phyloP scores from a whole-genome alignment of 2,329 filamentous ascomycete species.

The Sclerotinia spermophila region DNA sequence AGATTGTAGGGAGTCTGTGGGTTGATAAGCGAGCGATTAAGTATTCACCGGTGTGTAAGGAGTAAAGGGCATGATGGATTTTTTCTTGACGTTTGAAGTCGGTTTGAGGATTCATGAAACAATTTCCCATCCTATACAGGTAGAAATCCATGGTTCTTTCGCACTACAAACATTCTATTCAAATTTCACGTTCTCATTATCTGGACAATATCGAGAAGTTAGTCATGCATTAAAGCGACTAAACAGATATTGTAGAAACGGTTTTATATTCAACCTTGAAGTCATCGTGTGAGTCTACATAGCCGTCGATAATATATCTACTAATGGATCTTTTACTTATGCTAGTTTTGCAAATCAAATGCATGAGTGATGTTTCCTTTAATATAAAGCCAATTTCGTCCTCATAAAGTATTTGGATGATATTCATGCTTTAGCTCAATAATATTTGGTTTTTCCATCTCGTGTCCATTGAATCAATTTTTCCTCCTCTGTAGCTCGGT shows the following conservation, averaged over 20 bases:
- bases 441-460: neutral
- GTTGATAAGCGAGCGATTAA: neutral
- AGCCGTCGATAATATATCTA: neutral
- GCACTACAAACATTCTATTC: neutral
- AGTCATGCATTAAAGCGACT: no score
- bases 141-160: accelerated
- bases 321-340: no score
- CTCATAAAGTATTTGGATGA: no score
- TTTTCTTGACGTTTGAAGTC: neutral
- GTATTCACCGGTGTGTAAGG: neutral
- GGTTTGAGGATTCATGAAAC: neutral
- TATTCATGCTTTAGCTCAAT: neutral
- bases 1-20: no score
- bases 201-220: no score
- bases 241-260: no score
- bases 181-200: neutral
- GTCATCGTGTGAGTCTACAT: neutral
- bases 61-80: neutral
- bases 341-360: neutral
- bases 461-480: neutral
- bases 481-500: no score
- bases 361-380: neutral
- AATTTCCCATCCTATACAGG: neutral
- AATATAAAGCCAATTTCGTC: neutral
- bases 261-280: neutral